A percentile compares a stretch with the other conserved stretches of the same genome.
Conservation (phyloP, 768 basidiomycete species). For the Leucosporidium scottii region DNA sequence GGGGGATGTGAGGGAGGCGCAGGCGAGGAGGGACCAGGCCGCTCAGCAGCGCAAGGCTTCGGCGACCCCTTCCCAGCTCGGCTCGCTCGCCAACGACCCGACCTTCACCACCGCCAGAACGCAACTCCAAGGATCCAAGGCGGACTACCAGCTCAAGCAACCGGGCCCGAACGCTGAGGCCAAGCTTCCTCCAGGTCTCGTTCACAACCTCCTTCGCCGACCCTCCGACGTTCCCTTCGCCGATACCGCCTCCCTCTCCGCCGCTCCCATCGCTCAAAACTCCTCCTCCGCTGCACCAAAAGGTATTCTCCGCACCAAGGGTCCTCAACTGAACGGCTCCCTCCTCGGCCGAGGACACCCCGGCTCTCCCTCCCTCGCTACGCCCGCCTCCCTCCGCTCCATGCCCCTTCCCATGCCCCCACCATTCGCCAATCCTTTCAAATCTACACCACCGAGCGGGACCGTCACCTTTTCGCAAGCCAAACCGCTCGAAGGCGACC, state of each 20-base stretch:
- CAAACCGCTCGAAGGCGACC: too few relatives aligned
- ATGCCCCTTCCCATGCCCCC: too few relatives aligned
- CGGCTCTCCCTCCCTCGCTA: too few relatives aligned
- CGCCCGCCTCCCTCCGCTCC: too few relatives aligned
- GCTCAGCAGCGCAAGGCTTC: background rate
- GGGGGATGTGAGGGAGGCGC: conserved; percentile 19
- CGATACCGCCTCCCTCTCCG: conserved; percentile 7
- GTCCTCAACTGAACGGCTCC: background rate
- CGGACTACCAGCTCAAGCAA: background rate
- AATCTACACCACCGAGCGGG: too few relatives aligned
- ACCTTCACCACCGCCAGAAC: conserved; percentile 23
- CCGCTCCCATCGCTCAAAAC: conserved; percentile 6
- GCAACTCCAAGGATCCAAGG: background rate
- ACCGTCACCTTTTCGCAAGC: too few relatives aligned
- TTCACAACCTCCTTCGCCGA: background rate
- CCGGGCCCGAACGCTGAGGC: background rate
- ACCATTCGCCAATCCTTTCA: too few relatives aligned
- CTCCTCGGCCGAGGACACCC: too few relatives aligned
- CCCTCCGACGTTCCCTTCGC: background rate
- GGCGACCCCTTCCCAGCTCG: background rate
- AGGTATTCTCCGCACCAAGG: background rate
- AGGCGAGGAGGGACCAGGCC: conserved; percentile 7
- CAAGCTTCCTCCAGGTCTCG: background rate
- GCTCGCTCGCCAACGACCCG: background rate
- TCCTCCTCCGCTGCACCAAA: background rate